A percentile compares a stretch with the other conserved stretches of the same genome.
phyloP scores from a whole-genome alignment of 208 protist species.

The Zelonia costaricensis region DNA sequence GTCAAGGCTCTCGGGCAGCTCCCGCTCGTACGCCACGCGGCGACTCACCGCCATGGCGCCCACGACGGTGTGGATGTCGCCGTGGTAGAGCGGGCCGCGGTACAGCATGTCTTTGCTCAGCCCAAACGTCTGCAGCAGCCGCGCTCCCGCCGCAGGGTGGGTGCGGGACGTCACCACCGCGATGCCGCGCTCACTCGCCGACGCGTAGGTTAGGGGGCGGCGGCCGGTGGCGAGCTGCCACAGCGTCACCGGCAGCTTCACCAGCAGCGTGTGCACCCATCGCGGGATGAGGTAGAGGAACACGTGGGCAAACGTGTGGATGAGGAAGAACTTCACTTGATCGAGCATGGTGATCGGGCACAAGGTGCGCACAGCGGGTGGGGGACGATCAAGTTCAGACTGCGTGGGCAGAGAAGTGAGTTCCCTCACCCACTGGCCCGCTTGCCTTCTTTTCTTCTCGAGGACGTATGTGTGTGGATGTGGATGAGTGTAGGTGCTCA shows the following conservation, averaged over 20 bases:
- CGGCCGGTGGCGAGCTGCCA: conserved; percentile 34
- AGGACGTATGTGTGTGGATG: no score
- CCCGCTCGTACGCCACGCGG: conserved; percentile 42
- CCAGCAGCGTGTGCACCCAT: conserved; percentile 28
- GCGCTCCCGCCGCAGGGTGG: neutral
- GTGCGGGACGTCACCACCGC: conserved; percentile 20
- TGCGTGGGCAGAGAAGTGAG: no score
- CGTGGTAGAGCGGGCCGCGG: conserved; percentile 52
- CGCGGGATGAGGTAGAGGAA: conserved; percentile 38
- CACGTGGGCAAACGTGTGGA: conserved; percentile 35
- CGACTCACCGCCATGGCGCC: conserved; percentile 15
- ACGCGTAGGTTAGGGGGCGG: conserved; percentile 31
- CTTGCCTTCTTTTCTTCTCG: no score
- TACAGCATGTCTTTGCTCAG: conserved; percentile 43
- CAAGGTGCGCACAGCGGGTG: no score
- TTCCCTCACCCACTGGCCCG: no score
- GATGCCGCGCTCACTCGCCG: conserved; percentile 31
- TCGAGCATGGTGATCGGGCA: conserved; percentile 23
- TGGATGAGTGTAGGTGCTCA: no score
- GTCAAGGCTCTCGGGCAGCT: conserved; percentile 43
- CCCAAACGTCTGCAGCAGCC: conserved; percentile 31
- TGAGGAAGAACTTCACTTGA: conserved; percentile 18
- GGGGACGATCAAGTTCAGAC: no score
- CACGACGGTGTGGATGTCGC: conserved; percentile 59
- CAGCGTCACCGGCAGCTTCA: conserved; percentile 40